Conservation (phyloP, 495 filamentous ascomycete species). For the Aspergillus baeticus region DNA sequence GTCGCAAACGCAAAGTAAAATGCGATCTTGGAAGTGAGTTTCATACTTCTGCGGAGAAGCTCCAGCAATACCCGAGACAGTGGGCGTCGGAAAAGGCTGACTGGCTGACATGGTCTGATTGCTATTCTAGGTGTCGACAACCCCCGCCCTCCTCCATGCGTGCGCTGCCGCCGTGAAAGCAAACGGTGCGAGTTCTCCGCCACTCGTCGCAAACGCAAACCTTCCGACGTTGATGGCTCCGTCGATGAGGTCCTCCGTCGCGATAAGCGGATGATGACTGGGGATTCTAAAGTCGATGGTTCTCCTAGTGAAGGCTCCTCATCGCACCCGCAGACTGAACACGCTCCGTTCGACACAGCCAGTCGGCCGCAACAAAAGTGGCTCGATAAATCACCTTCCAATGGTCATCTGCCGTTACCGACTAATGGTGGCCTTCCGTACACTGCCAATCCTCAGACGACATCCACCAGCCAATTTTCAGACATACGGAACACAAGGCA, state of each 20-base stretch:
- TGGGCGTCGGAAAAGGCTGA: not conserved
- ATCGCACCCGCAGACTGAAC: slow-evolving; percentile 26
- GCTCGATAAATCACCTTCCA: slow-evolving; percentile 26
- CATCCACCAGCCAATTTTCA: slow-evolving; percentile 27
- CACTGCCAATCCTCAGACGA: slow-evolving; percentile 25
- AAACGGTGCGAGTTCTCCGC: slow-evolving; percentile 97
- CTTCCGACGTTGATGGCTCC: slow-evolving; percentile 61
- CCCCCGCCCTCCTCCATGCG: slow-evolving; percentile 89
- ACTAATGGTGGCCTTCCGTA: slow-evolving; percentile 21
- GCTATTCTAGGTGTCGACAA: slow-evolving; percentile 67
- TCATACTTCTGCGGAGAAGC: not conserved
- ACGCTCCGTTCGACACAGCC: slow-evolving; percentile 26
- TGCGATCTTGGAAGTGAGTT: slow-evolving; percentile 79
- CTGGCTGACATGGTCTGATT: slow-evolving; percentile 7
- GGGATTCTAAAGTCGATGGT: slow-evolving; percentile 36
- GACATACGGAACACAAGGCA: slow-evolving; percentile 31
- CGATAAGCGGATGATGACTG: slow-evolving; percentile 51
- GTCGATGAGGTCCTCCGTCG: slow-evolving; percentile 49
- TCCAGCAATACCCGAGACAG: not conserved
- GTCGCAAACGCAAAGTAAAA: slow-evolving; percentile 85
- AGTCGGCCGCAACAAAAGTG: slow-evolving; percentile 32
- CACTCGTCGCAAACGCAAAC: slow-evolving; percentile 89
- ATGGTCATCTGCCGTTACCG: slow-evolving; percentile 11
- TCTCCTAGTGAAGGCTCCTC: slow-evolving; percentile 27
- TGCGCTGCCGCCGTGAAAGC: slow-evolving; percentile 86